Evolutionary conservation across 192 early-diverging fungal species (phyloP).

Genomic region (Paraglomus brasilianum): DNA sequence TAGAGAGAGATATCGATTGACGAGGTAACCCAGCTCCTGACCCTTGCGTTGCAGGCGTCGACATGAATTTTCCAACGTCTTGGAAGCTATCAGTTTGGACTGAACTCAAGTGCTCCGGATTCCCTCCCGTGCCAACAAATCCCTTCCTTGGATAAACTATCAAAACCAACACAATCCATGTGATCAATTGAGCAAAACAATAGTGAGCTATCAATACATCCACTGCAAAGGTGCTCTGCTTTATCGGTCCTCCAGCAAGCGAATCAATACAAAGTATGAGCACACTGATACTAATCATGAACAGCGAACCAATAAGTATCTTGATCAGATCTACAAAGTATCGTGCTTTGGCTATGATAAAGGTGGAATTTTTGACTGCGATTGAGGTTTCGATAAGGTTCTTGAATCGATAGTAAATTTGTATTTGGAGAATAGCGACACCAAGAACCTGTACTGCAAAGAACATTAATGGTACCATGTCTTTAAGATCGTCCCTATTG

Average conservation of each 20-base stretch:
- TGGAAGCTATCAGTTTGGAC: too few relatives aligned
- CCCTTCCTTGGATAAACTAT: slow-evolving; percentile 28
- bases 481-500: slow-evolving; percentile 26
- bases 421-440: slow-evolving; percentile 25
- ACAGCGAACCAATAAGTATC: neutral
- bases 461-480: slow-evolving; percentile 34
- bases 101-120: neutral
- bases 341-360: slow-evolving; percentile 11
- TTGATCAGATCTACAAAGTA: slow-evolving; percentile 30
- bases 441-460: slow-evolving; percentile 29
- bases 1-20: too few relatives aligned
- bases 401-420: slow-evolving; percentile 32
- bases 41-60: too few relatives aligned
- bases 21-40: too few relatives aligned
- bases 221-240: neutral
- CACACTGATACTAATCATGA: neutral
- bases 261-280: neutral
- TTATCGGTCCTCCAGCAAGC: neutral
- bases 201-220: slow-evolving; percentile 7
- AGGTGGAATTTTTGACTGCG: neutral
- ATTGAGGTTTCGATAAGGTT: slow-evolving; percentile 23
- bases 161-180: slow-evolving; percentile 18
- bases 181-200: slow-evolving; percentile 7
- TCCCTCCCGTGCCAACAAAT: slow-evolving; percentile 9
- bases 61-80: too few relatives aligned